Base-by-base conservation (phyloP, 2,329 filamentous ascomycete species). In the Trichophyton verrucosum region DNA sequence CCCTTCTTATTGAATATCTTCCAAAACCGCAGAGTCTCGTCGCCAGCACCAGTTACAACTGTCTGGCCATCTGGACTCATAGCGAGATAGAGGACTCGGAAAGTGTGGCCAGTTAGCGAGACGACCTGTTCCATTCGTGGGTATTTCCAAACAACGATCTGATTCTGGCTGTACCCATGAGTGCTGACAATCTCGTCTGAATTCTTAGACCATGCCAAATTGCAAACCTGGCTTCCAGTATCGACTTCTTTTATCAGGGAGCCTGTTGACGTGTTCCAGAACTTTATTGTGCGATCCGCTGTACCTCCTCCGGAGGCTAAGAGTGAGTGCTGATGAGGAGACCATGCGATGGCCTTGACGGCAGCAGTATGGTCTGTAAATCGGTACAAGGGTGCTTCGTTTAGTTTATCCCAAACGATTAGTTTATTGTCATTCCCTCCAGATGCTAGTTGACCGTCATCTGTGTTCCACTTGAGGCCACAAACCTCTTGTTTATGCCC, bases 81-180 rank as follows among this genome's bases (percentile, higher is more conserved):
- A 36, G 91, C 91, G 59, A 99, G 80, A 72, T 97, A 99, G 2
- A 99, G 80, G 11, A 99, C 94, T 69, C 94, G 87, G 74, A 95
- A 97, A 1, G 94, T 99, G 73, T 99, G 94, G 0, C 94, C 94
- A 0, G 94, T 99, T 53, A 99, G 79, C 66, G 89, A 95, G 46
- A 90, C 92, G 7, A 99, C 91, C 72, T 97, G 94, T 57, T 90
- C 90, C 94, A 99, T 97, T 66, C 87, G 91, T 1, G 94, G 94
- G 71, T 99, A 99, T 71, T 99, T 99, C 94, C 94, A 99, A 60
- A 99, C 90, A 42, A 97, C 92, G 68, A 99, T 96, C 74, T 97
- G 94, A 72, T 99, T 96, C 71, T 99, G 94, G 67, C 87, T 92
- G 77, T 96, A 99, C 5, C 94, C 94, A 71, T 99, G 94, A 0